phyloP scores from a whole-genome alignment of 352 stramenopile species.

The Phytophthora nicotianae region DNA sequence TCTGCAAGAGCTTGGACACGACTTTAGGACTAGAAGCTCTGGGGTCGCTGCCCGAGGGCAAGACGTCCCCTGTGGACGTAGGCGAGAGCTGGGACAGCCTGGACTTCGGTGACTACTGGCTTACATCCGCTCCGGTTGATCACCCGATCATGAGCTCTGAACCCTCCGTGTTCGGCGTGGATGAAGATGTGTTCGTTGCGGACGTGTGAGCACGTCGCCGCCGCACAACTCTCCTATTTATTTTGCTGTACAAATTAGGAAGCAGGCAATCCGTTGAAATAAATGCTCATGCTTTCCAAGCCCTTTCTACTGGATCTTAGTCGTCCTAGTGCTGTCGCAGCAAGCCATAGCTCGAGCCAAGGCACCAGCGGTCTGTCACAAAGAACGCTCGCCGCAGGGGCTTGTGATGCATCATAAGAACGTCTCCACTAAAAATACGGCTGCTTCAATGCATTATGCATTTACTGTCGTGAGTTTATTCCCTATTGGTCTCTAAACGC shows the following conservation, averaged over 20 bases:
- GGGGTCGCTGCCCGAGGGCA: slow-evolving; percentile 25
- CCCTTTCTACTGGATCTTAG: background rate
- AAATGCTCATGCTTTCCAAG: slow-evolving; percentile 9
- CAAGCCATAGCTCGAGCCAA: background rate
- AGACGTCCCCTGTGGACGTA: slow-evolving; percentile 49
- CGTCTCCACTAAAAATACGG: slow-evolving; percentile 22
- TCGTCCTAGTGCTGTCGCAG: background rate
- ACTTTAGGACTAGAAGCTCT: slow-evolving; percentile 21
- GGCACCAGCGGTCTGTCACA: too few species aligned
- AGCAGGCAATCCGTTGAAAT: slow-evolving; percentile 12
- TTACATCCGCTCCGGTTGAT: slow-evolving; percentile 19
- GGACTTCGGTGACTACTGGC: slow-evolving; percentile 38
- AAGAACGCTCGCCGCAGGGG: too few species aligned
- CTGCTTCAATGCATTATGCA: background rate
- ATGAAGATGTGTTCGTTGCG: slow-evolving; percentile 40
- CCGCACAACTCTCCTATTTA: slow-evolving; percentile 32
- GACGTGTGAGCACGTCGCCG: slow-evolving; percentile 30
- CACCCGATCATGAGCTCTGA: slow-evolving; percentile 29
- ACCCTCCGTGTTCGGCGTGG: slow-evolving; percentile 22
- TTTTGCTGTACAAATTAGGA: slow-evolving; percentile 31
- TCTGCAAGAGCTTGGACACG: slow-evolving; percentile 26
- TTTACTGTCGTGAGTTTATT: too few species aligned
- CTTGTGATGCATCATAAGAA: slow-evolving; percentile 5
- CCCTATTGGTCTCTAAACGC: too few species aligned
- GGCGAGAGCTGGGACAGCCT: slow-evolving; percentile 38